Conservation (phyloP, 176 grass and related monocot genomes). For the Oryza longistaminata region DNA sequence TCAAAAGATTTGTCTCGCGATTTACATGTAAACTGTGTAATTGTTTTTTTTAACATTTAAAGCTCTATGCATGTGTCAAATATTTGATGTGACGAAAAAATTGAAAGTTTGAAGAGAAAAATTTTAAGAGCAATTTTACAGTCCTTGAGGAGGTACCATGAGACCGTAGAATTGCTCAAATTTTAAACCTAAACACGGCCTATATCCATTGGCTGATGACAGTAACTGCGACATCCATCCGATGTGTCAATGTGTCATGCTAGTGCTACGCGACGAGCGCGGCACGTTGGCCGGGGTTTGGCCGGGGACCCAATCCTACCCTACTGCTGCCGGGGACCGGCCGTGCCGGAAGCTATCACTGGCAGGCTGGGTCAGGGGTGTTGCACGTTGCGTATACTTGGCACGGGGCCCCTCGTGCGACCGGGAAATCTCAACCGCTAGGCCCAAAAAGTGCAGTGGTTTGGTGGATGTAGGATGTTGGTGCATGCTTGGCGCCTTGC, state of each 20-base stretch:
- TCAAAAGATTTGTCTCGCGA: too few species aligned
- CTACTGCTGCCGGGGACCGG: background rate
- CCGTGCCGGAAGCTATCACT: background rate
- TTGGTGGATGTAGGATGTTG: background rate
- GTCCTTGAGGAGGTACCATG: too few species aligned
- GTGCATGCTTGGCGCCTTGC: too few species aligned
- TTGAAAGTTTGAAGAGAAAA: too few species aligned
- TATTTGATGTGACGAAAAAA: too few species aligned
- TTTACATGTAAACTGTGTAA: too few species aligned
- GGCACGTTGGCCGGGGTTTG: background rate
- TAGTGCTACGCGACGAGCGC: background rate
- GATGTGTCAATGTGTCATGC: constrained; percentile 32
- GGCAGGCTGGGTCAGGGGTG: background rate
- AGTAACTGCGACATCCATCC: background rate
- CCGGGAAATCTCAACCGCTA: background rate
- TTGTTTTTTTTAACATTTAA: too few species aligned
- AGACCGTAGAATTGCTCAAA: too few species aligned
- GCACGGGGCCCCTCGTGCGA: too few species aligned
- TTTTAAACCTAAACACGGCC: too few species aligned
- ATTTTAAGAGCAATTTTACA: too few species aligned
- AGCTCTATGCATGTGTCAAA: too few species aligned
- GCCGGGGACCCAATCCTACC: background rate
- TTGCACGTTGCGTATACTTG: background rate
- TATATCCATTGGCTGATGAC: background rate
- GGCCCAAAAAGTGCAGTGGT: background rate